Conservation (phyloP, 345 rosid genomes). For the Euphorbia pulcherrima region DNA sequence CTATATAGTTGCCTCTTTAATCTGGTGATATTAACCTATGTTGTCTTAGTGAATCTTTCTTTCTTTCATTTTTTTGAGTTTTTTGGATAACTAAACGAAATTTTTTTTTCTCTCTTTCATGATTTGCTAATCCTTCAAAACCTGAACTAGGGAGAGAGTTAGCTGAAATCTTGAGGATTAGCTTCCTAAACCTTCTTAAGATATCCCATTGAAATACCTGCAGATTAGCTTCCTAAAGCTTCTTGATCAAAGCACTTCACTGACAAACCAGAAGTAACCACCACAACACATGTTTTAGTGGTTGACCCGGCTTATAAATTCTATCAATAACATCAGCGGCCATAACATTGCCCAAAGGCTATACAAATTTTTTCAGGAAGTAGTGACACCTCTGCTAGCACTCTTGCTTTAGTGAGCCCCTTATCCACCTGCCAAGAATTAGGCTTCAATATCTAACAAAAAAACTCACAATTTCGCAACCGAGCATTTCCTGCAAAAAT, state of each 20-base stretch:
- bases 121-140: too few species aligned
- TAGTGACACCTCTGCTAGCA: slow-evolving; percentile 54
- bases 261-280: slow-evolving; percentile 91
- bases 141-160: too few species aligned
- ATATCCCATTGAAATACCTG: too few species aligned
- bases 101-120: too few species aligned
- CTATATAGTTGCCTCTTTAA: too few species aligned
- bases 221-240: slow-evolving; percentile 86
- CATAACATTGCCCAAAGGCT: slow-evolving; percentile 82
- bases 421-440: slow-evolving; percentile 78
- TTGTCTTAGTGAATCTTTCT: too few species aligned
- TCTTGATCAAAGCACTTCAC: slow-evolving; percentile 97
- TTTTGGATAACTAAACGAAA: too few species aligned
- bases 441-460: slow-evolving; percentile 72
- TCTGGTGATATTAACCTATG: too few species aligned
- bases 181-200: too few species aligned
- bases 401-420: slow-evolving; percentile 84
- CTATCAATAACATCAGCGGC: slow-evolving; percentile 83
- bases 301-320: slow-evolving; percentile 58
- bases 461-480: not conserved
- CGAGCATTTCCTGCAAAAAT: not conserved
- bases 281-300: slow-evolving; percentile 90
- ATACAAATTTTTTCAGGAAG: slow-evolving; percentile 88
- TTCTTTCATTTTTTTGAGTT: too few species aligned
- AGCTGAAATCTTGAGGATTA: too few species aligned